Evolutionary conservation across 768 basidiomycete species (phyloP).

Genomic region (Panellus pusillus): DNA sequence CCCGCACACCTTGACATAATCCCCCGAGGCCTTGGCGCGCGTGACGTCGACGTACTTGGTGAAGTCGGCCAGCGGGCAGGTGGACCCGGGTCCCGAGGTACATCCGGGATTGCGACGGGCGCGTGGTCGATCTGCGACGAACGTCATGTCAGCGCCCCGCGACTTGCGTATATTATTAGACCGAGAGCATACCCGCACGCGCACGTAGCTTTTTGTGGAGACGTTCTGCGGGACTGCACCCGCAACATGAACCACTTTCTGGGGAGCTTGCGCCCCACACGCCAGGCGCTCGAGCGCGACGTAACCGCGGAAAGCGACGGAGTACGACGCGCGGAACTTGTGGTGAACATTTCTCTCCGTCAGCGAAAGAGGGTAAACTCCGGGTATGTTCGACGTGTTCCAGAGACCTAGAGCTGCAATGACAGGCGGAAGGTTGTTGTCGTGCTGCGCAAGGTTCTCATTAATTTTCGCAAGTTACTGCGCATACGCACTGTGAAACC

Average conservation of each 20-base stretch:
- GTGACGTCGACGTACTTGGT: conserved; percentile 28
- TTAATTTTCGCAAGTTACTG: neutral
- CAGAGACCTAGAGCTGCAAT: conserved; percentile 43
- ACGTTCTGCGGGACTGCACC: conserved; percentile 12
- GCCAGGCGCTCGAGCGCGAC: conserved; percentile 42
- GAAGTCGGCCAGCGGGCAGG: conserved; percentile 38
- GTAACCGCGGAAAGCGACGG: conserved; percentile 42
- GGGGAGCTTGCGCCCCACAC: conserved; percentile 24
- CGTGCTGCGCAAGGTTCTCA: conserved; percentile 32
- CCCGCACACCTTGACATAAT: conserved; percentile 39
- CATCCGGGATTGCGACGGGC: conserved; percentile 42
- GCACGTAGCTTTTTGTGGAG: conserved; percentile 29
- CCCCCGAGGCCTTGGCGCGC: conserved; percentile 32
- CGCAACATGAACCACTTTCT: conserved; percentile 20
- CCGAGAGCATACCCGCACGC: conserved; percentile 32
- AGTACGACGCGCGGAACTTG: conserved; percentile 38
- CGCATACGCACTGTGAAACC: conserved; percentile 37
- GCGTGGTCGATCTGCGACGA: conserved; percentile 37
- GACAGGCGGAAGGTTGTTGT: conserved; percentile 44
- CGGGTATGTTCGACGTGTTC: conserved; percentile 33
- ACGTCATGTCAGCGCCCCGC: neutral
- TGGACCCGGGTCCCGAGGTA: conserved; percentile 37
- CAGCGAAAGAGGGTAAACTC: conserved; percentile 38
- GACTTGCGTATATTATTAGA: neutral
- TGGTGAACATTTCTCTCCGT: conserved; percentile 31